phyloP scores from a whole-genome alignment of 345 rosid species.

The Citrus medica region DNA sequence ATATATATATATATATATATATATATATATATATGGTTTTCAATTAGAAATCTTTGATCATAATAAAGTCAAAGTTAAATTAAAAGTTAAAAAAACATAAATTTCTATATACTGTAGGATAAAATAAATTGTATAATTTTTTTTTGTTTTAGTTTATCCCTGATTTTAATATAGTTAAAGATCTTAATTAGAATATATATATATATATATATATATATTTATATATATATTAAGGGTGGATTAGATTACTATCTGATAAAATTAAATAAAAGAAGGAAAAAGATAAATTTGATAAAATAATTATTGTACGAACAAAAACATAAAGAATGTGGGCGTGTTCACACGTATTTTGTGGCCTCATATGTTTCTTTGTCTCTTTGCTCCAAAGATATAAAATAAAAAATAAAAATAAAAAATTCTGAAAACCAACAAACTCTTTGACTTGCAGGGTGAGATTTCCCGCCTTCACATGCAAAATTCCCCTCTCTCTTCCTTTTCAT shows the following conservation, averaged over 20 bases:
- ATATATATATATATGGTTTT: no score
- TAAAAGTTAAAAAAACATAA: no score
- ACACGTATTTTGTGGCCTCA: constrained; percentile 21
- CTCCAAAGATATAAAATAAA: not conserved
- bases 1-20: no score
- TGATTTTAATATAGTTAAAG: no score
- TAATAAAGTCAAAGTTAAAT: no score
- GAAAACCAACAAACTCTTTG: constrained; percentile 59
- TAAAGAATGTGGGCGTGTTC: constrained; percentile 21
- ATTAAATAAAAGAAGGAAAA: not conserved
- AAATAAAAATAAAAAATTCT: constrained; percentile 18
- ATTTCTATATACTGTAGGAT: no score
- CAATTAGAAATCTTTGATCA: no score
- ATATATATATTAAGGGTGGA: no score
- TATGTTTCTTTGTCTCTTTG: constrained; percentile 27
- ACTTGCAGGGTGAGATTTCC: constrained; percentile 47
- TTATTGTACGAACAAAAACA: not conserved
- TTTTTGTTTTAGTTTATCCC: no score
- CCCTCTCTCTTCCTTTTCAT: not conserved
- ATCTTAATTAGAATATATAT: no score
- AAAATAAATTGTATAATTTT: no score
- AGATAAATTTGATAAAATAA: not conserved
- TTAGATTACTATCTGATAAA: not conserved
- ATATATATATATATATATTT: no score
- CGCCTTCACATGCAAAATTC: constrained; percentile 46